A percentile compares a stretch with the other conserved stretches of the same genome.
These are phyloP conservation scores for Podospora appendiculata DNA, from an alignment of 495 filamentous ascomycete genomes.

Conservation along the genomic window DNA sequence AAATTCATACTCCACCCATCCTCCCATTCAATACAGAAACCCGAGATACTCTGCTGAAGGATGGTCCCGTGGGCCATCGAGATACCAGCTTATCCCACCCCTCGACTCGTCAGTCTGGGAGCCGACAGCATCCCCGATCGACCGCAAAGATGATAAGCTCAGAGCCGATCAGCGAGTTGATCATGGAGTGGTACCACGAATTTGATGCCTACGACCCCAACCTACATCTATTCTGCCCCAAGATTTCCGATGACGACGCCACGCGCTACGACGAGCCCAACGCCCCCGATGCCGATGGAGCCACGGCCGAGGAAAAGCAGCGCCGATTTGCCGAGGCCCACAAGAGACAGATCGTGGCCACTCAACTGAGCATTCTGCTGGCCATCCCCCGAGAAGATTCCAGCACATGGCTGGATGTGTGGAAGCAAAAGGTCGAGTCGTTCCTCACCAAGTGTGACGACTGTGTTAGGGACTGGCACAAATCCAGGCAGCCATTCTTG, in stretches of 20 bases:
- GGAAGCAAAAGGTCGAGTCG: slow-evolving; percentile 38
- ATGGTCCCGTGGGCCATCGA: not conserved
- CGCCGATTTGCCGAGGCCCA: slow-evolving; percentile 40
- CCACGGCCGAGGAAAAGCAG: slow-evolving; percentile 27
- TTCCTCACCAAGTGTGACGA: slow-evolving; percentile 63
- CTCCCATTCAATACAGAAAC: not conserved
- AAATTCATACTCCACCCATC: too few species aligned
- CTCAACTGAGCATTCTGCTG: slow-evolving; percentile 59
- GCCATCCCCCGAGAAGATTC: slow-evolving; percentile 57
- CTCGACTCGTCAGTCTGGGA: not conserved
- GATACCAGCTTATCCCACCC: not conserved
- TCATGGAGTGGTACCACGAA: slow-evolving; percentile 20
- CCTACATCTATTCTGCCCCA: slow-evolving; percentile 39
- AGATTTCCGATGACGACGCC: slow-evolving; percentile 30
- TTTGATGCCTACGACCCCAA: slow-evolving; percentile 19
- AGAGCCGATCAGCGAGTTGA: slow-evolving; percentile 10
- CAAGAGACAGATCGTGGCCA: slow-evolving; percentile 46
- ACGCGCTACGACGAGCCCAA: slow-evolving; percentile 48
- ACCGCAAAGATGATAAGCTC: slow-evolving; percentile 16
- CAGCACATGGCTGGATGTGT: slow-evolving; percentile 48
- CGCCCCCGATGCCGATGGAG: slow-evolving; percentile 21
- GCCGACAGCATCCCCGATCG: not conserved
- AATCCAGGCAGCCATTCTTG: slow-evolving; percentile 29
- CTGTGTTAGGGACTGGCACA: slow-evolving; percentile 77
- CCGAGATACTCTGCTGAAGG: not conserved